Conservation (phyloP, 208 protist species). For the Vickermania spadyakhi region DNA sequence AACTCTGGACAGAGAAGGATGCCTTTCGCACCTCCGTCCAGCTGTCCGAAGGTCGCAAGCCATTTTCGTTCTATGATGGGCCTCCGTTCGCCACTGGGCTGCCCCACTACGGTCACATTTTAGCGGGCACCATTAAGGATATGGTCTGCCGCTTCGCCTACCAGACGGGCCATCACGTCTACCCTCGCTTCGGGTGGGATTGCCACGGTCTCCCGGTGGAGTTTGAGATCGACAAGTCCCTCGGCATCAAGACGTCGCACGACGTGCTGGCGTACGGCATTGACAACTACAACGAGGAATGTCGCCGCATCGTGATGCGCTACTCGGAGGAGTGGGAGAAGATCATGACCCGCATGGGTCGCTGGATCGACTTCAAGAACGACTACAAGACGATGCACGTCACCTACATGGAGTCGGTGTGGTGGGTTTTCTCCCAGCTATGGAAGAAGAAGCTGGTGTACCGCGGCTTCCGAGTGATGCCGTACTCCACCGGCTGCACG, state of each 20-base stretch:
- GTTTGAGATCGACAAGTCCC: slow-evolving; percentile 99
- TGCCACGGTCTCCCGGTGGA: slow-evolving; percentile 99
- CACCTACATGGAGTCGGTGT: slow-evolving; percentile 99
- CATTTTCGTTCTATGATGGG: slow-evolving; percentile 98
- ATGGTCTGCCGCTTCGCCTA: slow-evolving; percentile 98
- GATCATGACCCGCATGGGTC: slow-evolving; percentile 94
- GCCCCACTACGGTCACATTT: slow-evolving; percentile 99
- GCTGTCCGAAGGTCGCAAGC: slow-evolving; percentile 80
- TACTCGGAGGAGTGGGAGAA: slow-evolving; percentile 97
- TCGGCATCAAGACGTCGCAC: slow-evolving; percentile 87
- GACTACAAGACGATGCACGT: slow-evolving; percentile 99
- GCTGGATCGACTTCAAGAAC: slow-evolving; percentile 99
- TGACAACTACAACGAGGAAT: slow-evolving; percentile 97
- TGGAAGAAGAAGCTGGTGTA: slow-evolving; percentile 98
- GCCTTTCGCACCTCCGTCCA: slow-evolving; percentile 95
- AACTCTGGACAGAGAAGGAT: slow-evolving; percentile 95
- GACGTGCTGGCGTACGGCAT: slow-evolving; percentile 98
- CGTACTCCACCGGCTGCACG: slow-evolving; percentile 96
- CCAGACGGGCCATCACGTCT: slow-evolving; percentile 97
- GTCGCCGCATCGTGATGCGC: slow-evolving; percentile 98
- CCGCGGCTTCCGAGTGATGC: slow-evolving; percentile 99
- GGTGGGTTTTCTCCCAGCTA: slow-evolving; percentile 99
- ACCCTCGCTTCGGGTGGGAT: slow-evolving; percentile 99
- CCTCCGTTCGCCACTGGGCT: slow-evolving; percentile 99
- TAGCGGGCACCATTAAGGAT: slow-evolving; percentile 99